Conservation (phyloP, 495 filamentous ascomycete species). For the Podospora australis region DNA sequence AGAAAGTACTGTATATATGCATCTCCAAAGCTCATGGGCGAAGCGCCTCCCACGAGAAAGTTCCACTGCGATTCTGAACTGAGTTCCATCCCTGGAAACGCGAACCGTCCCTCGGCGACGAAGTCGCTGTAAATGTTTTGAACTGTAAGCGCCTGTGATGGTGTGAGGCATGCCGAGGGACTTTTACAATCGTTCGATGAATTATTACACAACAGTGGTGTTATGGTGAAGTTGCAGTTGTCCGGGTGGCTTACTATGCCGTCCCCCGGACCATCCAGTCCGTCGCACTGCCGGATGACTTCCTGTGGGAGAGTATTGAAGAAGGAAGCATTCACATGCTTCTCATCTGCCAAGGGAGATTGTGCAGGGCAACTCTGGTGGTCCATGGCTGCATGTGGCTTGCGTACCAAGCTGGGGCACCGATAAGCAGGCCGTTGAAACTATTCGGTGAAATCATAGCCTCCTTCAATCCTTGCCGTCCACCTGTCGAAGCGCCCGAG, state of each 20-base stretch:
- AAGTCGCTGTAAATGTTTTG: constrained; percentile 50
- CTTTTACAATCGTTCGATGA: constrained; percentile 14
- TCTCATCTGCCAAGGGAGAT: constrained; percentile 34
- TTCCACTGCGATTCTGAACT: constrained; percentile 26
- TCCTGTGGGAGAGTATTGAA: constrained; percentile 46
- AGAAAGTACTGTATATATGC: constrained; percentile 37
- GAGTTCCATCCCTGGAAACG: constrained; percentile 47
- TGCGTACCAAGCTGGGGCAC: constrained; percentile 48
- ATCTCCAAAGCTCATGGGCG: constrained; percentile 29
- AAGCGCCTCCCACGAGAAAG: constrained; percentile 17
- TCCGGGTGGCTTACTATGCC: constrained; percentile 55
- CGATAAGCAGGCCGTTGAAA: constrained; percentile 61
- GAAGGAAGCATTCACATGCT: constrained; percentile 42
- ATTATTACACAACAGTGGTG: constrained; percentile 45
- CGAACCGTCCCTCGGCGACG: constrained; percentile 37
- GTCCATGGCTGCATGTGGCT: constrained; percentile 37
- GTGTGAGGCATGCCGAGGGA: constrained; percentile 46
- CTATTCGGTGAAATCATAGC: constrained; percentile 40
- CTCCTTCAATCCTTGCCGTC: constrained; percentile 47
- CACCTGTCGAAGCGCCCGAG: constrained; percentile 50
- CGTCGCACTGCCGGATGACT: constrained; percentile 56
- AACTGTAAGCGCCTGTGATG: constrained; percentile 49
- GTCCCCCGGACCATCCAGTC: constrained; percentile 54
- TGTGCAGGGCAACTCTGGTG: constrained; percentile 24
- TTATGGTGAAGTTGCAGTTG: constrained; percentile 48